These are phyloP conservation scores for Fusarium continuum DNA, from an alignment of 2,329 filamentous ascomycete species.

Conservation along the genomic window DNA sequence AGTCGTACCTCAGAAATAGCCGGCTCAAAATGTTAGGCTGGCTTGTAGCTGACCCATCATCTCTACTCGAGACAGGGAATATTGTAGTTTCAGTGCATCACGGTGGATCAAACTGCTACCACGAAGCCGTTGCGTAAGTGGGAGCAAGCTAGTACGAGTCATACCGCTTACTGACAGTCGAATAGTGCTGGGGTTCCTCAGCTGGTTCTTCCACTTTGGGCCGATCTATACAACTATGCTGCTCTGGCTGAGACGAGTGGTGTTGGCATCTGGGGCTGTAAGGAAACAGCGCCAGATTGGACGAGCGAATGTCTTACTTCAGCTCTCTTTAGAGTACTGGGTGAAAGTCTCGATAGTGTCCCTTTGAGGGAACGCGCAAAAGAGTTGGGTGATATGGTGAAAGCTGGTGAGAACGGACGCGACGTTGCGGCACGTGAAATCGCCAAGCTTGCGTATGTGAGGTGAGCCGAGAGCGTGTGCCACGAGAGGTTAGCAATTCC, in stretches of 20 bases:
- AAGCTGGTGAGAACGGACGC: neutral
- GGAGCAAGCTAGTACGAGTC: neutral
- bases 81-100: slow-evolving; percentile 31
- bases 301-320: slow-evolving; percentile 39
- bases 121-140: slow-evolving; percentile 33
- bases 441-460: neutral
- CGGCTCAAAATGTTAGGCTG: slow-evolving; percentile 39
- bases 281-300: slow-evolving; percentile 47
- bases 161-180: neutral
- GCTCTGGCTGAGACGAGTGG: slow-evolving; percentile 53
- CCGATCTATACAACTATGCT: slow-evolving; percentile 57
- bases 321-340: slow-evolving; percentile 36
- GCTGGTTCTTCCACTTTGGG: slow-evolving; percentile 57
- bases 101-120: slow-evolving; percentile 32
- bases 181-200: slow-evolving; percentile 55
- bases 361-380: neutral
- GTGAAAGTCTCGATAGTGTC: neutral
- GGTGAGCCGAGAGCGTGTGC: neutral
- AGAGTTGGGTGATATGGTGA: neutral
- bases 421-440: slow-evolving; percentile 1
- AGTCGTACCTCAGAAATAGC: slow-evolving; percentile 15
- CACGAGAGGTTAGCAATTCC: no score
- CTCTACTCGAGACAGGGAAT: slow-evolving; percentile 47
- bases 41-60: slow-evolving; percentile 44
- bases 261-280: slow-evolving; percentile 53